Base-by-base conservation (phyloP, 352 stramenopile genomes). In the Globisporangium megalacanthum region DNA sequence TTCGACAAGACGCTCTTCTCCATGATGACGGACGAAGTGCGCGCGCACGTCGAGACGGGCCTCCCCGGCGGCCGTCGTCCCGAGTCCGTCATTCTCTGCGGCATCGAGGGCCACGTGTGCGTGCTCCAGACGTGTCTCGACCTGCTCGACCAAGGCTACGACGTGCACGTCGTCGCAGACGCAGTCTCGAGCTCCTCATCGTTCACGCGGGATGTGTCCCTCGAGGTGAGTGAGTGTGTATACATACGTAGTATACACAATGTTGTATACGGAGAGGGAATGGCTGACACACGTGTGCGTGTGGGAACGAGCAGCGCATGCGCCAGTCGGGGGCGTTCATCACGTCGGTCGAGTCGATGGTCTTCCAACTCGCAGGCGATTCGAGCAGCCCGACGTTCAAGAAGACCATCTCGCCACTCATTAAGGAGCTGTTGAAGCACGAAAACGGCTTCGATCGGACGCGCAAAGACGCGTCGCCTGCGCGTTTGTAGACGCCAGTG, bases 1-100 rank as follows among this genome's bases (percentile, higher is more conserved):
- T 98, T 98, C 60, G 92, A 98, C 77, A 99, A 99, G 83, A 98
- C 96, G 68, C 79, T 96, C 55, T 99, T 99, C 73, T 98, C 89
- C 15, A 99, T 99, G 97, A 70, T 98, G 42, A 98, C 95, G n/a
- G 69, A 79, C 25, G 94, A 99, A 59, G 89, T 98, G 13, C 71
- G 83, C 33, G 59, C 69, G 31, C 75, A 98, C 61, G 59, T 99
- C 39, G 57, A 72, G 29, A 57, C 42, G 14, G 65, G 64, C 41
- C 69, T 75, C 7, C 42, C 42, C 15, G 42, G 42, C 42, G 42
- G 42, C 53, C 60, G 62, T 19, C 62, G 81, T 54, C 79, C 77
- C 65, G 90, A 75, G 65, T 95, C 87, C 7, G 83, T 97, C 47
- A 79, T 98, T 37, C 72, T 99, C n/a, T 98, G 98, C 46, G 97